phyloP scores from a whole-genome alignment of 2,329 filamentous ascomycete species.

The Cadophora sp. region DNA sequence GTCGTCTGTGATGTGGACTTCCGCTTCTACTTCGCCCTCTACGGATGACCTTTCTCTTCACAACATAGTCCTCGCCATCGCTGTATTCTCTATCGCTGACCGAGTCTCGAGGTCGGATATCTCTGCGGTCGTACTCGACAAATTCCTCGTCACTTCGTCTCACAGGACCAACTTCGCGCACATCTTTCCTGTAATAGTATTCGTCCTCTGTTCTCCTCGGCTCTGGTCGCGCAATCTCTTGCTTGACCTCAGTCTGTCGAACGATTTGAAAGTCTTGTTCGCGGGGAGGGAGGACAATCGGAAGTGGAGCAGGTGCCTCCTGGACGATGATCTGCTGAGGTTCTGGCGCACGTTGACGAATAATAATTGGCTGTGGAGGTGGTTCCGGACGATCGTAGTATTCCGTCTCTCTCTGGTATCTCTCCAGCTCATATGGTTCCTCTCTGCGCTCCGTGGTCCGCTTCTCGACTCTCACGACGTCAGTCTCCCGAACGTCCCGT shows the following conservation, averaged over 20 bases:
- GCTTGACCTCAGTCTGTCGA: slow-evolving; percentile 34
- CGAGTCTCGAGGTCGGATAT: slow-evolving; percentile 43
- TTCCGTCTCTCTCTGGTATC: slow-evolving; percentile 67
- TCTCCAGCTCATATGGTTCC: slow-evolving; percentile 57
- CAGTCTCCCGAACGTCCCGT: slow-evolving; percentile 40
- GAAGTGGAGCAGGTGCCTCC: slow-evolving; percentile 60
- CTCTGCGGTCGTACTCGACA: slow-evolving; percentile 50
- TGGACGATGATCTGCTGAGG: slow-evolving; percentile 67
- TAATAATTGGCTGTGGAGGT: slow-evolving; percentile 59
- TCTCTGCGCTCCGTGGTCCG: slow-evolving; percentile 39
- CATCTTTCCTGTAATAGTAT: slow-evolving; percentile 48
- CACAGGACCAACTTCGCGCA: slow-evolving; percentile 35
- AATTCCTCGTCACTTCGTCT: slow-evolving; percentile 38
- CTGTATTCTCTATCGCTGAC: slow-evolving; percentile 51
- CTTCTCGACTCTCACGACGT: slow-evolving; percentile 39
- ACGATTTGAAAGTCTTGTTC: slow-evolving; percentile 40
- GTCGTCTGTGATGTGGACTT: slow-evolving; percentile 61
- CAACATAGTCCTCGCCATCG: slow-evolving; percentile 54
- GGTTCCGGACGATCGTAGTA: slow-evolving; percentile 63
- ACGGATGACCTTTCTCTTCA: slow-evolving; percentile 49
- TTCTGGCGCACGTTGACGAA: slow-evolving; percentile 61
- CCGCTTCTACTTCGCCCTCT: slow-evolving; percentile 58
- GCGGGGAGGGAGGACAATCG: slow-evolving; percentile 51
- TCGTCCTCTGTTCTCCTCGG: slow-evolving; percentile 43
- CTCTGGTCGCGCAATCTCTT: slow-evolving; percentile 30